A percentile compares a stretch with the other conserved stretches of the same genome.
Conservation (phyloP, 169 alveolate genomes). For the Cryptosporidium muris region DNA sequence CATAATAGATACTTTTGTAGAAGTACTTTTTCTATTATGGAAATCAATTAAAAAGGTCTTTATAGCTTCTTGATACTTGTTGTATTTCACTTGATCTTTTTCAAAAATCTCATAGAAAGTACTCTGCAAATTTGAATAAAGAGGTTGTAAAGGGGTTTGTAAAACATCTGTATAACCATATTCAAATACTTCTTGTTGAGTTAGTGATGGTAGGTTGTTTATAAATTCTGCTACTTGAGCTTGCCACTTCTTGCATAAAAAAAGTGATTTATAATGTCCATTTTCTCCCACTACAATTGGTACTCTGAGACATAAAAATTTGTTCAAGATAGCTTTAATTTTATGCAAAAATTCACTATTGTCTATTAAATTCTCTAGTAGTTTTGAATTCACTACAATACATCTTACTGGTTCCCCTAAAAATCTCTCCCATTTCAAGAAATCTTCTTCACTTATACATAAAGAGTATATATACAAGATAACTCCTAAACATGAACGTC, state of each 20-base stretch:
- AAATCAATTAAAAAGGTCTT: slow-evolving; percentile 74
- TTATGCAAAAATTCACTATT: not conserved
- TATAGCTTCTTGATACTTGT: slow-evolving; percentile 80
- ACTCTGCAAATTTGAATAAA: slow-evolving; percentile 79
- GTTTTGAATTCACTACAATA: slow-evolving; percentile 1
- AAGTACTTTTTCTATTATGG: slow-evolving; percentile 4
- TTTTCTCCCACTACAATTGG: slow-evolving; percentile 15
- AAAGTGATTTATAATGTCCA: no score
- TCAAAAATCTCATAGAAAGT: slow-evolving; percentile 84
- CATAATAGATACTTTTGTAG: slow-evolving; percentile 73
- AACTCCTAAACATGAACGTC: slow-evolving; percentile 9
- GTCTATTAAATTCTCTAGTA: not conserved
- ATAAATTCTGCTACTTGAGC: slow-evolving; percentile 1
- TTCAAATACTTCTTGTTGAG: slow-evolving; percentile 49
- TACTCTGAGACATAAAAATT: slow-evolving; percentile 1
- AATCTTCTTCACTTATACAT: not conserved
- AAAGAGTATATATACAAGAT: slow-evolving; percentile 1
- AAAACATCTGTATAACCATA: slow-evolving; percentile 62
- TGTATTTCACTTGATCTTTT: slow-evolving; percentile 81
- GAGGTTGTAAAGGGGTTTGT: slow-evolving; percentile 71
- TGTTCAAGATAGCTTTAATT: not conserved
- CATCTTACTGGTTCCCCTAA: slow-evolving; percentile 61
- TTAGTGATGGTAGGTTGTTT: slow-evolving; percentile 29
- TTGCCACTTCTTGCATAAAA: not conserved
- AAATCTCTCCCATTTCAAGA: not conserved